phyloP scores from a whole-genome alignment of 2,329 filamentous ascomycete species.

The Fusarium nurragi region DNA sequence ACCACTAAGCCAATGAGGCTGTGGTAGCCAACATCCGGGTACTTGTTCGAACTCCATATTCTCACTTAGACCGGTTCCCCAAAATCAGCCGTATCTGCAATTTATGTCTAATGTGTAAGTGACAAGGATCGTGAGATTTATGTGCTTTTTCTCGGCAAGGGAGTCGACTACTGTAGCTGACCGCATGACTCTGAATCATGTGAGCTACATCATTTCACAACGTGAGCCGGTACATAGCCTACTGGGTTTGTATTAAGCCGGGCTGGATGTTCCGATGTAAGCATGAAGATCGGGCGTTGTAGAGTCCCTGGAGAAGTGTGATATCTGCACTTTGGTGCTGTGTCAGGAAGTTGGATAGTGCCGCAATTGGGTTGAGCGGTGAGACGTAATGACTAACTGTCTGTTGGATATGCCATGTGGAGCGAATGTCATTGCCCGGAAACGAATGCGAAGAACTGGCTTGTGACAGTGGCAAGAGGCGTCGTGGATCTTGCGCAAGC shows the following conservation, averaged over 20 bases:
- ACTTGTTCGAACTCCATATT: neutral
- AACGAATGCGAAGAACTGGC: conserved; percentile 12
- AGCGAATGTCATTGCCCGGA: conserved; percentile 23
- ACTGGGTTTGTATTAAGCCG: neutral
- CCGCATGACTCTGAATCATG: conserved; percentile 29
- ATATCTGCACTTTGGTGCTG: conserved; percentile 1
- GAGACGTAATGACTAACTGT: conserved; percentile 17
- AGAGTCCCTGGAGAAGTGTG: neutral
- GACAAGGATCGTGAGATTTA: conserved; percentile 13
- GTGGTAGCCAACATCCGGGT: neutral
- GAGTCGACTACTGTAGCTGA: conserved; percentile 16
- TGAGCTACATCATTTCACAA: conserved; percentile 5
- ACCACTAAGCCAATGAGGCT: conserved; percentile 23
- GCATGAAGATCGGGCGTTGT: conserved; percentile 10
- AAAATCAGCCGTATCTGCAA: neutral
- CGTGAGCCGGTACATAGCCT: neutral
- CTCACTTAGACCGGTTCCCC: neutral
- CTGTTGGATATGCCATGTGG: conserved; percentile 17
- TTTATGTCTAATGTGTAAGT: neutral
- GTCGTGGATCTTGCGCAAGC: conserved; percentile 26
- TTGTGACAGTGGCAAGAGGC: conserved; percentile 28
- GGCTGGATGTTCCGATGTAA: neutral
- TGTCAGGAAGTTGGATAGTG: conserved; percentile 17
- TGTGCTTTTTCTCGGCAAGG: neutral
- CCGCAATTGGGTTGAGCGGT: conserved; percentile 16